phyloP scores from a whole-genome alignment of 2,329 filamentous ascomycete species.

The Scortechinia acanthostroma region DNA sequence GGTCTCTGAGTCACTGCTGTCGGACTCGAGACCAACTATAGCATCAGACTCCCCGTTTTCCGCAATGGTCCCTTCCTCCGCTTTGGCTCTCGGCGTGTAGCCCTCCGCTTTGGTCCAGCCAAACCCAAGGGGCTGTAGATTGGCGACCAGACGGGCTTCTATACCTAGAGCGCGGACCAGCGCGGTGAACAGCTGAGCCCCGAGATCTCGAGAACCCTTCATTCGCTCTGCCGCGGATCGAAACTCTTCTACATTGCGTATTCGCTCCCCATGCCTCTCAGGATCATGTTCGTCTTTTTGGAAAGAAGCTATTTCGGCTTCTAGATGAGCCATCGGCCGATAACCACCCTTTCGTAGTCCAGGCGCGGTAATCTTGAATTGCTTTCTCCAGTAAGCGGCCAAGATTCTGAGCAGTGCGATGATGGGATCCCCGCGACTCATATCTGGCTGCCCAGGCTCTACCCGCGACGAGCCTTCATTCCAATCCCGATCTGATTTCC shows the following conservation, averaged over 20 bases:
- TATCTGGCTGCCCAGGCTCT: conserved; percentile 44
- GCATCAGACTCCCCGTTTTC: background rate
- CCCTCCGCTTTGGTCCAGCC: conserved; percentile 59
- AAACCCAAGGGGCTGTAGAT: conserved; percentile 55
- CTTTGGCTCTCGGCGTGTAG: conserved; percentile 48
- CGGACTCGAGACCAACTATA: background rate
- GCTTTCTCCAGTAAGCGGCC: conserved; percentile 54
- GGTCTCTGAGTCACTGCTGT: background rate
- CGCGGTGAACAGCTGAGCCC: conserved; percentile 62
- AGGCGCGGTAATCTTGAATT: conserved; percentile 49
- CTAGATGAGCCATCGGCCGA: conserved; percentile 26
- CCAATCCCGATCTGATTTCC: conserved; percentile 42
- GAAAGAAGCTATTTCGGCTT: conserved; percentile 25
- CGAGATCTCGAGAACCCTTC: conserved; percentile 54
- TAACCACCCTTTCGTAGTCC: conserved; percentile 55
- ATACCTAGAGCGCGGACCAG: conserved; percentile 50
- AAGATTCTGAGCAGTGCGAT: conserved; percentile 47
- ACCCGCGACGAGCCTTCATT: conserved; percentile 39
- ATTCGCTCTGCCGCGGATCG: conserved; percentile 41
- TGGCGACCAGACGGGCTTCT: conserved; percentile 52
- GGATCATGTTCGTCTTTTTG: conserved; percentile 36
- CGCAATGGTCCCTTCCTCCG: background rate
- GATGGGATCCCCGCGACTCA: conserved; percentile 52
- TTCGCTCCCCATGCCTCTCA: conserved; percentile 48
- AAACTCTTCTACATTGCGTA: conserved; percentile 40